phyloP scores from a whole-genome alignment of 164 flowering plant species.

The Stephania yunnanensis region DNA sequence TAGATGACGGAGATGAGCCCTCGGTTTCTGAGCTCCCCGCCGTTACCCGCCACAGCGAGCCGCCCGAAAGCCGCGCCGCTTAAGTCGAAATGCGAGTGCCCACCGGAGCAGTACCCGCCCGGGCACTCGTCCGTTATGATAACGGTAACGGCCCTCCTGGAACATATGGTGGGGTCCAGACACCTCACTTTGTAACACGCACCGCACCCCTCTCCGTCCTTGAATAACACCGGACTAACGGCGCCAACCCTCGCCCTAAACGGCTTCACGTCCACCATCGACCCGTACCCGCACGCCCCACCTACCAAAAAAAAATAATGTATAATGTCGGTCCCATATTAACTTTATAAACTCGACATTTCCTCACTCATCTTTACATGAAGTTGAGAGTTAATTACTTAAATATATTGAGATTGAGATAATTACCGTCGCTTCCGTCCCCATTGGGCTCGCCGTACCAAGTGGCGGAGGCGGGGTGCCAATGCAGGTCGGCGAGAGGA shows the following conservation, averaged over 20 bases:
- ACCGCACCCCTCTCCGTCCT: conserved; percentile 88
- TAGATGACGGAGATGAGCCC: conserved; percentile 67
- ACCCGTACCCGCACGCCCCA: conserved; percentile 97
- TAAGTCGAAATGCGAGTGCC: conserved; percentile 77
- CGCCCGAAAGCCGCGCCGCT: conserved; percentile 93
- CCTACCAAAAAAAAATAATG: conserved; percentile 31
- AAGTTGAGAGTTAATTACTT: too few species aligned
- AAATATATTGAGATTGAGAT: neutral
- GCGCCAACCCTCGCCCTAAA: conserved; percentile 82
- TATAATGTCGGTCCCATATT: too few species aligned
- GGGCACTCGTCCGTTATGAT: conserved; percentile 94
- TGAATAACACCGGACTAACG: conserved; percentile 77
- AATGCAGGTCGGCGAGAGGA: conserved; percentile 34
- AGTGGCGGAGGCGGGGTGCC: conserved; percentile 87
- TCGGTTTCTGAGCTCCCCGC: conserved; percentile 58
- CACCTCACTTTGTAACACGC: conserved; percentile 93
- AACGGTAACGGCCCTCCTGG: conserved; percentile 78
- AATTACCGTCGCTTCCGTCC: conserved; percentile 80
- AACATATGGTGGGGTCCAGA: conserved; percentile 60
- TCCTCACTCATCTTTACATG: too few species aligned
- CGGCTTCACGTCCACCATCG: conserved; percentile 86
- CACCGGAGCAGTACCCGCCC: conserved; percentile 61
- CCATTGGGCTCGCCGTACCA: conserved; percentile 99
- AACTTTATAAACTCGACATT: too few species aligned
- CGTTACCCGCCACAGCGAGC: conserved; percentile 68